Evolutionary conservation across 495 filamentous ascomycete genomes (phyloP).

Genomic region (Aspergillus ellipticus): DNA sequence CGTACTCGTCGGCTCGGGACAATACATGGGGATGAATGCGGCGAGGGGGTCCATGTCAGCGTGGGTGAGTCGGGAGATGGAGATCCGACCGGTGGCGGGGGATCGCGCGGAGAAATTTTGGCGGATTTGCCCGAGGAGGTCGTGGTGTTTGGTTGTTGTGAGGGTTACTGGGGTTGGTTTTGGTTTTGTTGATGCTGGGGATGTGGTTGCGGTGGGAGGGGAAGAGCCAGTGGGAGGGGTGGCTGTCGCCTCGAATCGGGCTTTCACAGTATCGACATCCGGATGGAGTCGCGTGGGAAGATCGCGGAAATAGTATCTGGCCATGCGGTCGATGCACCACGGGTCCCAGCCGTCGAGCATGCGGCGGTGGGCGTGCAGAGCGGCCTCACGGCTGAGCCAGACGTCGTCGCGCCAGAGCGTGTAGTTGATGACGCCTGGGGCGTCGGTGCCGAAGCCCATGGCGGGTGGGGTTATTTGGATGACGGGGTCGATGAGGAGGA

Average conservation of each 20-base stretch:
- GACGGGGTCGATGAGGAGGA: slow-evolving; percentile 7
- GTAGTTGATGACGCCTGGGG: not conserved
- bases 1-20: not conserved
- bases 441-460: not conserved
- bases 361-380: not conserved
- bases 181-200: not conserved
- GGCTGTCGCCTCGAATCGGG: too few relatives aligned
- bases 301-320: slow-evolving; percentile 3
- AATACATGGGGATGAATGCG: not conserved
- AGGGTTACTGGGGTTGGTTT: slow-evolving; percentile 3
- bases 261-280: not conserved
- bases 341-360: slow-evolving; percentile 1
- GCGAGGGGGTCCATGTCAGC: not conserved
- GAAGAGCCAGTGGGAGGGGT: too few relatives aligned
- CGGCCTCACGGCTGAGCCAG: slow-evolving; percentile 4
- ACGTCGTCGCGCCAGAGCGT: not conserved
- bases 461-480: not conserved
- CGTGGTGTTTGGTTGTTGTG: slow-evolving; percentile 8
- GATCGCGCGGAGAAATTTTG: not conserved
- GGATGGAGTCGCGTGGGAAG: slow-evolving; percentile 4
- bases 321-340: not conserved
- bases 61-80: not conserved
- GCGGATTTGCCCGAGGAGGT: not conserved
- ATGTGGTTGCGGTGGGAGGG: too few relatives aligned
- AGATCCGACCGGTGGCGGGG: not conserved